phyloP scores from a whole-genome alignment of 179 eudicot genomes.

The Beta macrorhiza region DNA sequence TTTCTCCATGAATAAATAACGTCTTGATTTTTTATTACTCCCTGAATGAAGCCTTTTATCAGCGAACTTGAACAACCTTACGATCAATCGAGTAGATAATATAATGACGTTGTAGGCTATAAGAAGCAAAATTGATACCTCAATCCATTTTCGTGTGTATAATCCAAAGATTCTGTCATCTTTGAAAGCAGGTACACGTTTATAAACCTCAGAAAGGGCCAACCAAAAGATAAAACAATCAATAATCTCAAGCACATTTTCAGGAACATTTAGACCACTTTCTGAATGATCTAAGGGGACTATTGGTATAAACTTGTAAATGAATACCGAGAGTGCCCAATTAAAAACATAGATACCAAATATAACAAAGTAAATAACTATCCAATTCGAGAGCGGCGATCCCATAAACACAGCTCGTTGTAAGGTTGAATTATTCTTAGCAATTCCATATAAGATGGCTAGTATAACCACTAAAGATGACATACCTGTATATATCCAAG shows the following conservation, averaged over 20 bases:
- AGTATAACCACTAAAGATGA: background rate
- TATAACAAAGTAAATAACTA: no score
- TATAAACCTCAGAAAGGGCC: background rate
- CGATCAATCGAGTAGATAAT: constrained; percentile 7
- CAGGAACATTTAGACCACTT: constrained; percentile 10
- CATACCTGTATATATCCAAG: background rate
- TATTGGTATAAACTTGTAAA: background rate
- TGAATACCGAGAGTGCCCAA: background rate
- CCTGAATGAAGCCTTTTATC: background rate
- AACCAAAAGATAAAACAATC: constrained; percentile 4
- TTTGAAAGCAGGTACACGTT: background rate
- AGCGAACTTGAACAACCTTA: background rate
- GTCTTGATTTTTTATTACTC: background rate
- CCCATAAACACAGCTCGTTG: background rate
- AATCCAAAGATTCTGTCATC: background rate
- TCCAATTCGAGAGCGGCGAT: background rate
- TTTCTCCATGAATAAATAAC: background rate
- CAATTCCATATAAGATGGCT: constrained; percentile 10
- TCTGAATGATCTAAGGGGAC: constrained; percentile 1
- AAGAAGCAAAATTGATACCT: background rate
- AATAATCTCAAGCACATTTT: constrained; percentile 1
- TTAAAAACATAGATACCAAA: no score
- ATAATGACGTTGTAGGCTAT: constrained; percentile 4
- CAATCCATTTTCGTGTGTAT: background rate
- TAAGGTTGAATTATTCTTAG: constrained; percentile 2